Conservation (phyloP, 2,329 filamentous ascomycete species). For the Alternaria triticimaculans region DNA sequence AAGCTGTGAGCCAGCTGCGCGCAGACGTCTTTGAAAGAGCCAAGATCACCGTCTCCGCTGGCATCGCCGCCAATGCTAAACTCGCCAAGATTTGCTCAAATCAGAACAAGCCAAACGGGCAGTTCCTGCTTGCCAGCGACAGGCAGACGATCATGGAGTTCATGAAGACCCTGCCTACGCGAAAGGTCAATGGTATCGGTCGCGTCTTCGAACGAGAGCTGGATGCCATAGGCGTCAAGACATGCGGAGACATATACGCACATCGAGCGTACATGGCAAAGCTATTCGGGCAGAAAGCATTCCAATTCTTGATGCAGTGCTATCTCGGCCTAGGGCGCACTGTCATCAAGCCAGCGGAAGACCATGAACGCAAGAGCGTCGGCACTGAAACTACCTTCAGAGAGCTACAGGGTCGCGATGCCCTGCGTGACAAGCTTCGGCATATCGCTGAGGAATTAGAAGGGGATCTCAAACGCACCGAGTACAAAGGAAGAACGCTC, state of each 20-base stretch:
- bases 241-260: conserved; percentile 84
- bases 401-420: conserved; percentile 73
- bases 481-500: conserved; percentile 88
- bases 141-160: conserved; percentile 80
- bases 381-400: conserved; percentile 92
- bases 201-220: conserved; percentile 92
- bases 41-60: conserved; percentile 88
- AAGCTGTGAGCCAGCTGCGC: conserved; percentile 79
- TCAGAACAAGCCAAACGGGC: conserved; percentile 94
- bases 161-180: conserved; percentile 80
- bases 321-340: conserved; percentile 89
- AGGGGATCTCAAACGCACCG: conserved; percentile 78
- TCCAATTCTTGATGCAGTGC: conserved; percentile 82
- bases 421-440: conserved; percentile 78
- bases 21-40: conserved; percentile 76
- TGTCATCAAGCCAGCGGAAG: conserved; percentile 82
- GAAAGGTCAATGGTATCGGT: conserved; percentile 95
- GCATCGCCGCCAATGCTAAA: conserved; percentile 91
- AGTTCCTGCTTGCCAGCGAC: conserved; percentile 77
- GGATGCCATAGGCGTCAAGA: conserved; percentile 83
- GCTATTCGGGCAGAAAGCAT: conserved; percentile 91
- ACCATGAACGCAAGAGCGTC: conserved; percentile 90
- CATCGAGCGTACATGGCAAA: conserved; percentile 75
- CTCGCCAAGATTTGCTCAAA: conserved; percentile 96
- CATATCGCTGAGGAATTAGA: conserved; percentile 84